Conservation (phyloP, 441 rosid genomes). For the Euphorbia corollata region DNA sequence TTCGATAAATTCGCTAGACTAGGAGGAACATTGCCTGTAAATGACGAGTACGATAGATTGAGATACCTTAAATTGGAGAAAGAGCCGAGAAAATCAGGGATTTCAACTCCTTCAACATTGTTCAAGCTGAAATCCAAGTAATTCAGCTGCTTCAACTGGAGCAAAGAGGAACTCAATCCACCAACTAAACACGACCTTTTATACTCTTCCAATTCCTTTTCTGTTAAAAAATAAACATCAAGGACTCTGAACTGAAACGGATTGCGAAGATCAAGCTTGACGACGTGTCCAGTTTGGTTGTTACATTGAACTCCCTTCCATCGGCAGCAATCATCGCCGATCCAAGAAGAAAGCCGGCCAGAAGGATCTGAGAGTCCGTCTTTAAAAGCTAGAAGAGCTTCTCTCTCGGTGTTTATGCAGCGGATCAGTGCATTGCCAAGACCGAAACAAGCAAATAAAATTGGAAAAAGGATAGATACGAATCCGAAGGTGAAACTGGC, state of each 20-base stretch:
- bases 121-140: slow-evolving; percentile 18
- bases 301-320: slow-evolving; percentile 24
- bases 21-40: slow-evolving; percentile 2
- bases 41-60: slow-evolving; percentile 13
- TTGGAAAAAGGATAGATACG: neutral
- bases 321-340: slow-evolving; percentile 29
- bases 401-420: slow-evolving; percentile 19
- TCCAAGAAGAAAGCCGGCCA: slow-evolving; percentile 32
- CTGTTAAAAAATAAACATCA: slow-evolving; percentile 7
- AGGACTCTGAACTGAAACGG: slow-evolving; percentile 9
- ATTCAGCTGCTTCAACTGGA: slow-evolving; percentile 5
- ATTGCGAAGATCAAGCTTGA: slow-evolving; percentile 20
- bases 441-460: neutral
- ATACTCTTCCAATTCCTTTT: neutral
- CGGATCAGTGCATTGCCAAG: slow-evolving; percentile 5
- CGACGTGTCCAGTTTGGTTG: slow-evolving; percentile 16
- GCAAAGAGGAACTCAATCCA: slow-evolving; percentile 12
- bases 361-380: slow-evolving; percentile 29
- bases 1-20: slow-evolving; percentile 1
- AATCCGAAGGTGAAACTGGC: neutral
- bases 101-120: slow-evolving; percentile 9
- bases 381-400: slow-evolving; percentile 24
- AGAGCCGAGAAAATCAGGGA: slow-evolving; percentile 7
- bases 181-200: slow-evolving; percentile 7
- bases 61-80: slow-evolving; percentile 5